Base-by-base conservation (phyloP, 2,329 filamentous ascomycete genomes). In the Aspergillus oerlinghausenensis region DNA sequence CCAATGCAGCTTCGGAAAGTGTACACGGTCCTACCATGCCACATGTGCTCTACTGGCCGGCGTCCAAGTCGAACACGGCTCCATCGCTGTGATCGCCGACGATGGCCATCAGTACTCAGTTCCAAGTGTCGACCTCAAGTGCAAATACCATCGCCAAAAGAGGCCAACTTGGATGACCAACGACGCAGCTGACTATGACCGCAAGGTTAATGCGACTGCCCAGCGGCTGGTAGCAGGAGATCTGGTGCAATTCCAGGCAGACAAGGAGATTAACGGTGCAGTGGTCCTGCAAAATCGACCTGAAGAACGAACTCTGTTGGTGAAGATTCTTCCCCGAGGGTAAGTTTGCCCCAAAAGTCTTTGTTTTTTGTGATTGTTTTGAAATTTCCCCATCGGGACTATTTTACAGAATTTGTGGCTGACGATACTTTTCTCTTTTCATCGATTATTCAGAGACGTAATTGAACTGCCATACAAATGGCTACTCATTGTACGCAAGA, bases 1-100 rank as follows among this genome's bases (percentile, higher is more conserved):
- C 77, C 93, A 97, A 73, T 99, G 94, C 75, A 95, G 91, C 1
- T 88, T 91, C 65, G 93, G 92, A 78, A 97, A 96, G 72, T 99
- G 94, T 67, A 88, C 90, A 3, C 83, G 94, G 61, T 88, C 93
- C 8, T 99, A 97, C 74, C 94, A 99, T 71, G 90, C 93, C 17
- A 97, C 92, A 1, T 99, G 94, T 71, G 94, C 94, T 2, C 88
- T 92, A 7, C 87, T 93, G 23, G 93, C 92, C 38, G 94, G 94
- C 55, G 92, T 97, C 1, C 89, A 96, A 70, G 87, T 97, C 50
- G 93, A 99, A 70, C 85, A 91, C 65, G 90, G 90, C 29, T 85
- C 91, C 38, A 87, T 96, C 29, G 89, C 91, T 0, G 89, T 95
- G 2, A 93, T 92, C 71, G 90, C 88, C 52, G 90, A 96, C 65